These are phyloP conservation scores for Kazachstania sp. DNA, from an alignment of 1,139 yeast species.

Conservation along the genomic window DNA sequence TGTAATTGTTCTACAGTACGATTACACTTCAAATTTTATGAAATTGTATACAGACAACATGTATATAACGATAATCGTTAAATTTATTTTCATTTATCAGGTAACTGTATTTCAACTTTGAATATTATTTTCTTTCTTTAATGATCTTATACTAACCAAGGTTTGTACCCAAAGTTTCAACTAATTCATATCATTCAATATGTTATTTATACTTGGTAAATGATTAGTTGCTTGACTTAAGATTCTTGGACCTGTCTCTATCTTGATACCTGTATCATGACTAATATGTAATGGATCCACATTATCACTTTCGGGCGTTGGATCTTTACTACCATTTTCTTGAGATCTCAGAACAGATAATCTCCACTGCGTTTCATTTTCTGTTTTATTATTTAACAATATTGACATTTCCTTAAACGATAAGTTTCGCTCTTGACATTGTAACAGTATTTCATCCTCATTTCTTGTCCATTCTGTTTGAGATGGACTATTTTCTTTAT, in stretches of 20 bases:
- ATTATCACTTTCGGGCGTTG: background rate
- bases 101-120: background rate
- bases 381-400: conserved; percentile 62
- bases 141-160: background rate
- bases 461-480: conserved; percentile 33
- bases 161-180: too few species aligned
- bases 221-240: background rate
- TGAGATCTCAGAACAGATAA: conserved; percentile 39
- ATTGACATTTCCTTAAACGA: conserved; percentile 68
- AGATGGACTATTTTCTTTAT: background rate
- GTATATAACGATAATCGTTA: too few species aligned
- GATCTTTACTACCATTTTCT: background rate
- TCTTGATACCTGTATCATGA: background rate
- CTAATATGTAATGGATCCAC: background rate
- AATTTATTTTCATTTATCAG: background rate
- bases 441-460: conserved; percentile 68
- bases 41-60: too few species aligned
- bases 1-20: too few species aligned
- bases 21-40: too few species aligned
- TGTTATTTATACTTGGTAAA: conserved; percentile 4
- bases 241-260: background rate
- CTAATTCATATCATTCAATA: conserved; percentile 1
- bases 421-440: conserved; percentile 46
- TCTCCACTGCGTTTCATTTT: conserved; percentile 60
- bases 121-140: background rate